These are phyloP conservation scores for Podospora anserina DNA, from an alignment of 495 filamentous ascomycete species.

Conservation along the genomic window DNA sequence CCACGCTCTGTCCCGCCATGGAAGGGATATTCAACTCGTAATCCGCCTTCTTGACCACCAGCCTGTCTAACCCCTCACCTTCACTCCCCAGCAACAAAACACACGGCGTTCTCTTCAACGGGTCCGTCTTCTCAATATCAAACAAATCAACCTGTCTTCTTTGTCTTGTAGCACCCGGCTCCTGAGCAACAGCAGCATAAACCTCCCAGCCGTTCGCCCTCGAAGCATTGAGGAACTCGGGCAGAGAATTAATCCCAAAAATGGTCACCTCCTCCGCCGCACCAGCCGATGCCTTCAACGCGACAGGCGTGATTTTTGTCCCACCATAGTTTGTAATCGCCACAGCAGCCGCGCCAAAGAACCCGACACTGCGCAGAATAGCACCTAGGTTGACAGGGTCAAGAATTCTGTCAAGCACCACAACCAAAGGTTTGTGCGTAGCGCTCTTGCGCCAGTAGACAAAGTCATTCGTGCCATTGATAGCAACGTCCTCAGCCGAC, in stretches of 20 bases:
- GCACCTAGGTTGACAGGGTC: slow-evolving; percentile 89
- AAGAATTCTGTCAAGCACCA: slow-evolving; percentile 78
- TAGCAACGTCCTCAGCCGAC: slow-evolving; percentile 62
- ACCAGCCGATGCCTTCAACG: slow-evolving; percentile 82
- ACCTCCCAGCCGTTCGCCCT: slow-evolving; percentile 74
- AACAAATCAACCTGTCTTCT: slow-evolving; percentile 31
- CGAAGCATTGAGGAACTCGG: slow-evolving; percentile 65
- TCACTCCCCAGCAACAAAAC: slow-evolving; percentile 83
- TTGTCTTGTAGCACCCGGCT: slow-evolving; percentile 42
- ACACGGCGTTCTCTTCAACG: slow-evolving; percentile 59
- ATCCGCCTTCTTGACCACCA: slow-evolving; percentile 62
- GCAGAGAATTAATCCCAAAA: slow-evolving; percentile 61
- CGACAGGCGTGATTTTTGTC: slow-evolving; percentile 67
- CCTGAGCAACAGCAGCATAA: slow-evolving; percentile 60
- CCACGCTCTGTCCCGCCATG: slow-evolving; percentile 35
- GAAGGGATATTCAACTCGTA: slow-evolving; percentile 53
- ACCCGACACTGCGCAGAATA: slow-evolving; percentile 81
- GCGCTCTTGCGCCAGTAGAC: slow-evolving; percentile 33
- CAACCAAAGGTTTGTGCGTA: slow-evolving; percentile 67
- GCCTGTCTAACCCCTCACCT: slow-evolving; percentile 64
- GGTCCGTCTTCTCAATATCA: slow-evolving; percentile 41
- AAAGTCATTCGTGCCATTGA: slow-evolving; percentile 60
- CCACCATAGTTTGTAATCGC: slow-evolving; percentile 63
- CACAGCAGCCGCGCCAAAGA: slow-evolving; percentile 77
- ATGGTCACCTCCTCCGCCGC: slow-evolving; percentile 75